Percentiles rank a stretch among this genome's conserved stretches.
phyloP scores from a whole-genome alignment of 371 early-diverging fungal genomes.

The Rhizopus arrhizus region DNA sequence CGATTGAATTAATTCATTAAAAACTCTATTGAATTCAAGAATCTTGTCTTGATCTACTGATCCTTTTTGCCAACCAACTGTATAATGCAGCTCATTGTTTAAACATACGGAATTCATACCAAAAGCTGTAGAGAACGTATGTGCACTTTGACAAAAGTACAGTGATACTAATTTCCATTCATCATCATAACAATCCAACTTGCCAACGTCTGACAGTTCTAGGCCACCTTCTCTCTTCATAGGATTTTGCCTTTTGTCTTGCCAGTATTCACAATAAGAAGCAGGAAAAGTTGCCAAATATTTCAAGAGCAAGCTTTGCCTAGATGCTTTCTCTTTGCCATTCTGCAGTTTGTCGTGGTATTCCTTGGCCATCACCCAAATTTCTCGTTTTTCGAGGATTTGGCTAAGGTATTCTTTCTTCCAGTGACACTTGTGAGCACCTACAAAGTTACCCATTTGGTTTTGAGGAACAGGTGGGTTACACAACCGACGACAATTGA shows the following conservation, averaged over 20 bases:
- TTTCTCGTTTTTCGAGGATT: not conserved
- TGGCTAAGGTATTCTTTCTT: slow-evolving; percentile 4
- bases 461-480: slow-evolving; percentile 31
- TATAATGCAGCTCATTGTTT: slow-evolving; percentile 22
- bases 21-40: slow-evolving; percentile 1
- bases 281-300: slow-evolving; percentile 36
- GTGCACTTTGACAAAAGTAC: slow-evolving; percentile 46
- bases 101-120: slow-evolving; percentile 30
- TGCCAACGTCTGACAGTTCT: slow-evolving; percentile 48
- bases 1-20: not conserved
- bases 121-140: slow-evolving; percentile 27
- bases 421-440: slow-evolving; percentile 29
- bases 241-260: slow-evolving; percentile 18
- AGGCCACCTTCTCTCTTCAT: slow-evolving; percentile 44
- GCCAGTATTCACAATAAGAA: slow-evolving; percentile 33
- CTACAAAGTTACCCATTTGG: slow-evolving; percentile 48
- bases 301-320: slow-evolving; percentile 20
- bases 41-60: slow-evolving; percentile 17
- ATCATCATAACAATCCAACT: slow-evolving; percentile 10
- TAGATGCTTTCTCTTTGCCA: slow-evolving; percentile 22
- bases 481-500: slow-evolving; percentile 42
- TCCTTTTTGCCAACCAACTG: slow-evolving; percentile 41
- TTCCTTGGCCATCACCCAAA: slow-evolving; percentile 32
- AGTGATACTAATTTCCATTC: slow-evolving; percentile 23
- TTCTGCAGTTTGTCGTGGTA: slow-evolving; percentile 28